A percentile compares a stretch with the other conserved stretches of the same genome.
These are phyloP conservation scores for Discostella stelligeroides DNA, from an alignment of 108 stramenopile species.

Conservation along the genomic window DNA sequence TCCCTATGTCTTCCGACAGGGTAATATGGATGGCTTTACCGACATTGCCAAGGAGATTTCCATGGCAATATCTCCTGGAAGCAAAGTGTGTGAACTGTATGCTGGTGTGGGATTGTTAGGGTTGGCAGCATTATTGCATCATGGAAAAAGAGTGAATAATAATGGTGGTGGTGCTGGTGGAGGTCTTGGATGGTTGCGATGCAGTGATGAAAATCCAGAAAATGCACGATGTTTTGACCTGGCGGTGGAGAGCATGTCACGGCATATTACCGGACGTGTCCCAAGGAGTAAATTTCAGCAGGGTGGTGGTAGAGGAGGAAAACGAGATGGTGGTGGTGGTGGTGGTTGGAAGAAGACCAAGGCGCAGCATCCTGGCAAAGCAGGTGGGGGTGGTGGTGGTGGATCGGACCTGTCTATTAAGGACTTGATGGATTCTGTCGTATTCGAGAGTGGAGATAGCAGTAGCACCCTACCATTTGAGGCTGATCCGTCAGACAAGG, in stretches of 20 bases:
- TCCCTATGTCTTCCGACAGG: constrained; percentile 94
- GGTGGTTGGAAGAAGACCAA: constrained; percentile 16
- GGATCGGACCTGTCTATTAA: constrained; percentile 29
- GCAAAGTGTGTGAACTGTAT: constrained; percentile 90
- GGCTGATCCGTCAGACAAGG: constrained; percentile 42
- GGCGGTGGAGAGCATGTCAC: constrained; percentile 57
- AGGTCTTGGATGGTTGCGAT: constrained; percentile 76
- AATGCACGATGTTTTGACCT: constrained; percentile 83
- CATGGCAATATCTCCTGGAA: constrained; percentile 62
- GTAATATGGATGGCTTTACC: constrained; percentile 91
- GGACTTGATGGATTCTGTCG: constrained; percentile 43
- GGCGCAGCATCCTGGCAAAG: constrained; percentile 6
- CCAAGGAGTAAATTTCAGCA: constrained; percentile 19
- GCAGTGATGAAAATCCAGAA: constrained; percentile 94
- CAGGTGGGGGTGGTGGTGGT: constrained; percentile 2
- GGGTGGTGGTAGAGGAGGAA: constrained; percentile 38
- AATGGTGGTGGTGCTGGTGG: constrained; percentile 18
- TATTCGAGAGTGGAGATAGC: constrained; percentile 23
- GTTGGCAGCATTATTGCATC: constrained; percentile 77
- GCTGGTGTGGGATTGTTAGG: constrained; percentile 95
- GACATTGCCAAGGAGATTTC: constrained; percentile 83
- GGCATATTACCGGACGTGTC: constrained; percentile 39
- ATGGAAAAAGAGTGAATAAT: constrained; percentile 50
- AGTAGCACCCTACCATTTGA: constrained; percentile 15
- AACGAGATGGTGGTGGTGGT: constrained; percentile 31